These are phyloP conservation scores for Panicum virgatum DNA, from an alignment of 202 grass and related monocot species.

Conservation along the genomic window DNA sequence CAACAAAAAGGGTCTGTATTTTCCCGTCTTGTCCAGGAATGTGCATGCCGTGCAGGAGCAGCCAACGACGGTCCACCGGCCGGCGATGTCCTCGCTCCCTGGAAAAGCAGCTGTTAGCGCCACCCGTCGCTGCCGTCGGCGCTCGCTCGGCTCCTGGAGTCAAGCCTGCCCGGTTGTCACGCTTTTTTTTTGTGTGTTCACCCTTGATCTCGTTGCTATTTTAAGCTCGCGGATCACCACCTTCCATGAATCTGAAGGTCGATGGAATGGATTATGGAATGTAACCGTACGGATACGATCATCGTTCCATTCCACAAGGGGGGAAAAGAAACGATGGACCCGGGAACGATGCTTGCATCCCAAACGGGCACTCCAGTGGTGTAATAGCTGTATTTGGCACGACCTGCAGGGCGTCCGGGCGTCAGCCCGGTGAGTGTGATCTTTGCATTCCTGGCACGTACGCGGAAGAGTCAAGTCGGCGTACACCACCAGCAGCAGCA, in stretches of 20 bases:
- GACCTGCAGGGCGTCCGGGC: background rate
- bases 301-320: too few relatives aligned
- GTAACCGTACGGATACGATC: too few relatives aligned
- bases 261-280: too few relatives aligned
- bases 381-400: background rate
- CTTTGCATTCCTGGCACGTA: background rate
- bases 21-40: background rate
- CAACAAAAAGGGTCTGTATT: too few relatives aligned
- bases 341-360: too few relatives aligned
- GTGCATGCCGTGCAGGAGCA: background rate
- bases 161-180: conserved; percentile 22
- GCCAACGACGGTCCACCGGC: background rate
- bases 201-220: background rate
- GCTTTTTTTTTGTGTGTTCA: background rate
- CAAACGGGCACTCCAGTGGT: too few relatives aligned
- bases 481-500: background rate
- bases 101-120: background rate
- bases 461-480: background rate
- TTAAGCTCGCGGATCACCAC: background rate
- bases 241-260: too few relatives aligned
- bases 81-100: background rate
- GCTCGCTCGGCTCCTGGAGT: background rate
- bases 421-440: background rate
- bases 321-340: too few relatives aligned
- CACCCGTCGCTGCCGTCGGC: background rate